Percentiles rank a stretch among this genome's conserved stretches.
These are phyloP conservation scores for Artemisia tridentata DNA, from an alignment of 129 eudicot species.

Conservation along the genomic window DNA sequence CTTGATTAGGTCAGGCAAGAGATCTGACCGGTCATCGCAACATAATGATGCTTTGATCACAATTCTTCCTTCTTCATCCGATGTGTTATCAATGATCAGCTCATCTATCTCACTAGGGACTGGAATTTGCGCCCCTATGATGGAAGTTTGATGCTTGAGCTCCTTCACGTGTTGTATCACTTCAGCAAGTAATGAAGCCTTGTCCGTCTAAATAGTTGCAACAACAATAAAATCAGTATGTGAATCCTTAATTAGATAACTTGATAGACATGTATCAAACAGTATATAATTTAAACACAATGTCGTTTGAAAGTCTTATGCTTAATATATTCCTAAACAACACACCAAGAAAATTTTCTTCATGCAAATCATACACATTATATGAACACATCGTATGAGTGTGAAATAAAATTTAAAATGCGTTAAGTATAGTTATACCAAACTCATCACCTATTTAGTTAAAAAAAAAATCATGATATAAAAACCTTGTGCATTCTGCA, in stretches of 20 bases:
- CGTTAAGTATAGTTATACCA: too few relatives aligned
- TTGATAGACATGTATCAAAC: background rate
- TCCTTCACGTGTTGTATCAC: conserved; percentile 89
- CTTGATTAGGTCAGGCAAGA: conserved; percentile 52
- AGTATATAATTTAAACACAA: too few relatives aligned
- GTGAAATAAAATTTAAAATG: too few relatives aligned
- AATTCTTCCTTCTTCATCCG: conserved; percentile 53
- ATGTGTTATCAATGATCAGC: conserved; percentile 49
- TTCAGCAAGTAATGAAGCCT: conserved; percentile 91
- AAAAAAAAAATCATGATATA: too few relatives aligned
- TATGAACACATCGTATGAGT: too few relatives aligned
- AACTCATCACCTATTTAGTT: too few relatives aligned
- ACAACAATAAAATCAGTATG: background rate
- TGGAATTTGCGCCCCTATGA: conserved; percentile 44
- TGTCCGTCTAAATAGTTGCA: conserved; percentile 57
- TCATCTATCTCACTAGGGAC: conserved; percentile 78
- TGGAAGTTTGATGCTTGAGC: conserved; percentile 69
- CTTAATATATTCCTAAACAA: background rate
- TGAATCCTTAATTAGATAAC: background rate
- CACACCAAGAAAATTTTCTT: background rate
- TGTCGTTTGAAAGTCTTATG: too few relatives aligned
- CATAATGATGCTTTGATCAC: conserved; percentile 76
- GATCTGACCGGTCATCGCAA: conserved; percentile 66
- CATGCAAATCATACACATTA: background rate
- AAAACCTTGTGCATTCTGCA: too few relatives aligned